Evolutionary conservation across 2,329 filamentous ascomycete species (phyloP), one percentile per base, ranked within the genome.

Genomic region (Calonectria naviculata): DNA sequence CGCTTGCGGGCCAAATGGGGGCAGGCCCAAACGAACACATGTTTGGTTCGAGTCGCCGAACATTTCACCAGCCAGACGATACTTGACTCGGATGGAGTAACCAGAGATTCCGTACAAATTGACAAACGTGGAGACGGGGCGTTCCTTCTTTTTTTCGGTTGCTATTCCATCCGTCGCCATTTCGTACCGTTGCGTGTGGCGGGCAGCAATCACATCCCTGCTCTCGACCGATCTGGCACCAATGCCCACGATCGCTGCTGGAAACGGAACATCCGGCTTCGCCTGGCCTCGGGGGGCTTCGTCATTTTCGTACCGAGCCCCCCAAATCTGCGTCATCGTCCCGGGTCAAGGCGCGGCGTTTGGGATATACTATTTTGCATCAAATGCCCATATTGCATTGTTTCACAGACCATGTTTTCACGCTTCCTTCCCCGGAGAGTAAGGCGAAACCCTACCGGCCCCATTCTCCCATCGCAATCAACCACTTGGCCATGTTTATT

Each of bases 301-400:
- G 52, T 58, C 52, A 58, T 58, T 63, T 47, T 63, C 60, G 60
- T 47, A 36, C 44, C 64, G 41, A 29, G 29, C 21, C 34, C 49
- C 26, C 52, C 52, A 38, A 38, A 44, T 42, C 44, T 67, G 54
- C 56, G 58, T 68, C 66, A 68, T 68, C 29, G 58, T 41, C n/a
- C 44, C 52, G 34, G 19, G 10, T 61, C 19, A 38, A 42, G 15
- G 58, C 44, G 42, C 24, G 44, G 46, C 44, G 65, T 67, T 67
- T 67, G 26, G 44, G 62, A 60, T 61, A 49, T 29, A 67, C 44
- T 42, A 47, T 21, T 26, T 9, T 19, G 26, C 49, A 56, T 66
- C 63, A 62, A 67, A 12, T 21, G 38, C 44, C 24, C 60, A 68
- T 24, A 68, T 68, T 64, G 66, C 60, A 56, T 56, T 64, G 60